Conservation (phyloP, 495 filamentous ascomycete species). For the Daldinia caldariorum region DNA sequence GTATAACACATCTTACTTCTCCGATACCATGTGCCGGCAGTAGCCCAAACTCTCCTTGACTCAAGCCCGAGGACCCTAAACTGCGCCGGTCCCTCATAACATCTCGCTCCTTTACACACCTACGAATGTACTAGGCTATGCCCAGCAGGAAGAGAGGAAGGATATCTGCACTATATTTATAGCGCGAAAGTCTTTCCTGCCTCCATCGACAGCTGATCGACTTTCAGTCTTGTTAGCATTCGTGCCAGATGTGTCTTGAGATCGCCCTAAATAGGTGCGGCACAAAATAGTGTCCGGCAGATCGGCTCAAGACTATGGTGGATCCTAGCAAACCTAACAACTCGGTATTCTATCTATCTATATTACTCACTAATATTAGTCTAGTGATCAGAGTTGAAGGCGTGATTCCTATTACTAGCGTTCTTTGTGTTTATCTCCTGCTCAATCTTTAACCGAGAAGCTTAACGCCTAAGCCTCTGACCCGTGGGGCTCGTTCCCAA, state of each 20-base stretch:
- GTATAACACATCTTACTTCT: background rate
- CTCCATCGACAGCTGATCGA: background rate
- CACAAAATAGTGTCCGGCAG: background rate
- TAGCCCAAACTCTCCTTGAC: constrained; percentile 34
- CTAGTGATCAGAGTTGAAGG: background rate
- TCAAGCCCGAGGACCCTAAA: constrained; percentile 13
- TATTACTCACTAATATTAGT: constrained; percentile 5
- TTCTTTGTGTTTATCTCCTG: background rate
- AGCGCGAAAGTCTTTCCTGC: background rate
- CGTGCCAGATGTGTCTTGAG: background rate
- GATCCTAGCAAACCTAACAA: background rate
- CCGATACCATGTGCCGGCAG: constrained; percentile 6
- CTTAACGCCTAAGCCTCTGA: constrained; percentile 6
- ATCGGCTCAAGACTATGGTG: background rate
- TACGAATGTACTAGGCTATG: background rate
- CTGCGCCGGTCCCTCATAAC: background rate
- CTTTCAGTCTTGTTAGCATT: background rate
- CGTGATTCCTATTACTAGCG: background rate
- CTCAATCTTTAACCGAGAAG: background rate
- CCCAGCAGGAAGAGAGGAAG: background rate
- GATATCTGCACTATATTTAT: background rate
- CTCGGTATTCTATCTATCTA: background rate
- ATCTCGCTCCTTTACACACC: background rate
- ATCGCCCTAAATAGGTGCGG: constrained; percentile 19
- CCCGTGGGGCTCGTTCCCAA: constrained; percentile 11